Percentiles rank a stretch among this genome's conserved stretches.
These are phyloP conservation scores for Petunia secreta DNA, from an alignment of 257 asterid genomes.

Conservation along the genomic window DNA sequence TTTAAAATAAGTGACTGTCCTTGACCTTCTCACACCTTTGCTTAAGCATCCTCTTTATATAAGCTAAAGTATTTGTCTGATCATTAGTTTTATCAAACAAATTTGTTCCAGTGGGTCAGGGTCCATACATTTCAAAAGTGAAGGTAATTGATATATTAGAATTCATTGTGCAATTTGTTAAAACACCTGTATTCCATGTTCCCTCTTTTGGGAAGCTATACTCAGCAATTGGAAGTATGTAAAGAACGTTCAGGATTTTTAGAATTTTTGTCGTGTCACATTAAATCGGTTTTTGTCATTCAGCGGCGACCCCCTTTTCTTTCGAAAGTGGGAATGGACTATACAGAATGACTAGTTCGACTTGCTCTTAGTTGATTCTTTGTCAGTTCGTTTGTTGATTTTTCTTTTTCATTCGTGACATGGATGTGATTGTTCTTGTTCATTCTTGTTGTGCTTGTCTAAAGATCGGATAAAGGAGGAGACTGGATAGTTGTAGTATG, in stretches of 20 bases:
- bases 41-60: neutral
- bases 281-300: too few relatives aligned
- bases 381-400: neutral
- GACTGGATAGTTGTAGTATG: too few relatives aligned
- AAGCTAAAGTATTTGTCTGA: neutral
- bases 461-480: too few relatives aligned
- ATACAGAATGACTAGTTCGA: too few relatives aligned
- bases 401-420: too few relatives aligned
- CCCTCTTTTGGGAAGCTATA: neutral
- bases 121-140: neutral
- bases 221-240: neutral
- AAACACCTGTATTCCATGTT: neutral
- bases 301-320: neutral
- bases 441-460: neutral
- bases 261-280: neutral
- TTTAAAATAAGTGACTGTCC: neutral
- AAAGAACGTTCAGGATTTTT: conserved; percentile 16
- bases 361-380: neutral
- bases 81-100: neutral
- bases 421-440: neutral
- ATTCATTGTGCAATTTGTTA: neutral
- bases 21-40: conserved; percentile 1
- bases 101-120: neutral
- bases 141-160: neutral
- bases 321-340: too few relatives aligned